Evolutionary conservation across 495 filamentous ascomycete species (phyloP), one percentile per base, ranked within the genome.

Genomic region (Cercophora newfieldiana): DNA sequence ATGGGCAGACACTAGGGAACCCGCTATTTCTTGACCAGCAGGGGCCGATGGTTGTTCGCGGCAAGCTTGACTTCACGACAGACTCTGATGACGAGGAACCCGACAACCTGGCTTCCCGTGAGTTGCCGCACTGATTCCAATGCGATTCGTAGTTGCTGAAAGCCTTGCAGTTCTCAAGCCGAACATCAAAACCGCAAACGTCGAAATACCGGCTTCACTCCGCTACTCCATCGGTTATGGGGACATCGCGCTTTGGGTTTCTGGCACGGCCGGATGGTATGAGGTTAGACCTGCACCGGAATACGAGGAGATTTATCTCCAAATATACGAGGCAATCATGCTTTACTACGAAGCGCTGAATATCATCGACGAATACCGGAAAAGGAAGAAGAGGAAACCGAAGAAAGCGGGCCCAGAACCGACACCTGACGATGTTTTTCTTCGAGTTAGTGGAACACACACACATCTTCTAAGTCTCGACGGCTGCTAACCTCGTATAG

Each of bases 231-330:
- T 57, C 26, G 54, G 54, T 6, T 57, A 30, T n/a, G 6, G 5
- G 56, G 85, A 83, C 56, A 81, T 82, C 68, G 82, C 85, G 22
- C 80, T 94, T 55, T 96, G 92, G 92, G 90, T 90, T 30, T 85
- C 87, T 33, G 91, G 92, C 55, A 76, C 81, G 64, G 86, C 89
- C n/a, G 92, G 91, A 62, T 94, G 91, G 91, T 94, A 87, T 75
- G 84, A 89, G 72, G 85, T 95, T 26, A 76, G 79, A 24, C 89
- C 92, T 1, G 81, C 87, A 56, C 78, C 80, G 53, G 73, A 78
- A 2, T 96, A 91, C 75, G 75, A 80, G 63, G 69, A 76, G 2
- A 86, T 87, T 61, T 92, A 86, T 78, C 79, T 85, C 59, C 79
- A 85, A 16, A 90, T 93, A 78, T 81, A 83, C 26, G 87, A 92